Evolutionary conservation across 192 early-diverging fungal species (phyloP).

Genomic region (Linnemannia hyalina): DNA sequence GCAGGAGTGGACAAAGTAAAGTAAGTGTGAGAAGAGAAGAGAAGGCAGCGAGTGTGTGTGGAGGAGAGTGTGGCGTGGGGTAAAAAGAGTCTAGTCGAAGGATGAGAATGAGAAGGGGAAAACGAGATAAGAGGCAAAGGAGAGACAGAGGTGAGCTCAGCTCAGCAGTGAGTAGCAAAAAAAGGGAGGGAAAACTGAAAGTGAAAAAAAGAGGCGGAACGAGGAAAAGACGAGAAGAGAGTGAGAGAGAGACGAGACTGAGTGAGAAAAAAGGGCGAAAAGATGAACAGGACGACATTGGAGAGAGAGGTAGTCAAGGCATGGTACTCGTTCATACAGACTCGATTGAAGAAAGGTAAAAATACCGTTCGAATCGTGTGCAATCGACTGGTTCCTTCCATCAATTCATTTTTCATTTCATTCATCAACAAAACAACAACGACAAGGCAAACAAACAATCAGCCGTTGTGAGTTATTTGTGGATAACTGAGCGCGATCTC

Average conservation of each 20-base stretch:
- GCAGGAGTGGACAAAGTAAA: too few species aligned
- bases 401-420: background rate
- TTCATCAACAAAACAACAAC: background rate
- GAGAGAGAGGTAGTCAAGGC: background rate
- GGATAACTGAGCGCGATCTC: background rate
- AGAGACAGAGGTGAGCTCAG: background rate
- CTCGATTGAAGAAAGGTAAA: background rate
- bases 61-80: background rate
- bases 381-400: background rate
- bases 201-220: background rate
- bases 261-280: slow-evolving; percentile 6
- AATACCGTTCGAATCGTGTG: background rate
- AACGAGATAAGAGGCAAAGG: background rate
- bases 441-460: background rate
- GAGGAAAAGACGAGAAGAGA: background rate
- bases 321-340: background rate
- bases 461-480: too few species aligned
- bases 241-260: background rate
- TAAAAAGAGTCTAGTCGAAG: slow-evolving; percentile 3
- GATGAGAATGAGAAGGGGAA: background rate
- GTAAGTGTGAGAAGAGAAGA: background rate
- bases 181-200: background rate
- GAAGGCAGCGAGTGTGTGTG: background rate
- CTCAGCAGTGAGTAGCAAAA: background rate
- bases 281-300: background rate